phyloP scores from a whole-genome alignment of 805 yeast species.

The Phaffomyces antillensis region DNA sequence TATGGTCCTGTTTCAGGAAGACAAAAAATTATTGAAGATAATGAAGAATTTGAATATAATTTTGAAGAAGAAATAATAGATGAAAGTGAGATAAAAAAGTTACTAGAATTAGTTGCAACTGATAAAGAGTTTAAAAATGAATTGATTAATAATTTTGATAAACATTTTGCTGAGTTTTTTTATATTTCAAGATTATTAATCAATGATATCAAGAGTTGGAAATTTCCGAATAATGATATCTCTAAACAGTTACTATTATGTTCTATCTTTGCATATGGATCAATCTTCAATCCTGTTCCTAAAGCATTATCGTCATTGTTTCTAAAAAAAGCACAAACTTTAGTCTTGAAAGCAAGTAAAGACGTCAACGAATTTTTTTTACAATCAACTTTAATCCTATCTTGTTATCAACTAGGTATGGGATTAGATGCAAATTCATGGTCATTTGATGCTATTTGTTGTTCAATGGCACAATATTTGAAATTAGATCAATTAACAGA shows the following conservation, averaged over 20 bases:
- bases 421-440: slow-evolving; percentile 27
- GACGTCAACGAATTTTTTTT: slow-evolving; percentile 20
- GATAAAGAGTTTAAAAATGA: slow-evolving; percentile 1
- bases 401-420: slow-evolving; percentile 28
- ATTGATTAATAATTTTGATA: slow-evolving; percentile 17
- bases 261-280: slow-evolving; percentile 25
- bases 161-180: slow-evolving; percentile 23
- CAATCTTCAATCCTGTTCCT: slow-evolving; percentile 15
- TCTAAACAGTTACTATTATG: slow-evolving; percentile 25
- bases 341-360: slow-evolving; percentile 20
- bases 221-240: slow-evolving; percentile 21
- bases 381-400: slow-evolving; percentile 24
- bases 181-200: slow-evolving; percentile 17
- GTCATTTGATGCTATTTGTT: slow-evolving; percentile 27
- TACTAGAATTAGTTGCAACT: background rate
- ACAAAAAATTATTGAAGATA: slow-evolving; percentile 20
- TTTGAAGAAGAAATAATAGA: background rate
- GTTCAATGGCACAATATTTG: slow-evolving; percentile 27
- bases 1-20: slow-evolving; percentile 31
- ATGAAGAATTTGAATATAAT: background rate
- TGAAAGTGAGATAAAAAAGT: background rate
- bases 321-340: slow-evolving; percentile 21
- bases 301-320: slow-evolving; percentile 10
- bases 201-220: slow-evolving; percentile 22
- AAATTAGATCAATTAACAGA: slow-evolving; percentile 14